These are phyloP conservation scores for Trichosanthes truncata DNA, from an alignment of 306 rosid species.

Conservation along the genomic window DNA sequence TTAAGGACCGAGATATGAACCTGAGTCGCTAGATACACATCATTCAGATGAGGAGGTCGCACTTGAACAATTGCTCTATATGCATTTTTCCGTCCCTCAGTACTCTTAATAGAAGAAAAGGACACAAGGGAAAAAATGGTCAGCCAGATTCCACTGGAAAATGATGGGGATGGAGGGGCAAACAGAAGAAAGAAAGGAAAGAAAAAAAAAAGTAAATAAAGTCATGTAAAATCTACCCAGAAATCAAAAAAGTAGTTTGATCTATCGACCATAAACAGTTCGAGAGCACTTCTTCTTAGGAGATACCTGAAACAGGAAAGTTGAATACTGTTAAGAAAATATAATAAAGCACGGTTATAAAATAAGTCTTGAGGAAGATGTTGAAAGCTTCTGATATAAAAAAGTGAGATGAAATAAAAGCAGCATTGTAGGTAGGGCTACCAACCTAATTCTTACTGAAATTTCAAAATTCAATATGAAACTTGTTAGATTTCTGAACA, in stretches of 20 bases:
- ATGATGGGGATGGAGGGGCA: neutral
- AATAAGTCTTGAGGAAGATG: neutral
- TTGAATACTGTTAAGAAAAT: neutral
- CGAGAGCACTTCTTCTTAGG: conserved; percentile 92
- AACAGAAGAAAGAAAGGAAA: neutral
- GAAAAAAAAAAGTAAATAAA: neutral
- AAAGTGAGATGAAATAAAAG: neutral
- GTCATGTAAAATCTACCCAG: conserved; percentile 40
- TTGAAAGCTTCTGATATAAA: neutral
- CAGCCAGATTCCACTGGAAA: conserved; percentile 1
- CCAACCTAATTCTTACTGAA: neutral
- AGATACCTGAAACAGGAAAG: conserved; percentile 52
- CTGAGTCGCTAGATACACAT: conserved; percentile 91
- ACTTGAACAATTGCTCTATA: conserved; percentile 92
- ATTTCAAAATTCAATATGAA: neutral
- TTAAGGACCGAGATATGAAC: conserved; percentile 21
- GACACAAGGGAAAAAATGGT: neutral
- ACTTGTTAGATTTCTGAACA: neutral
- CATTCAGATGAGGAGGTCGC: conserved; percentile 77
- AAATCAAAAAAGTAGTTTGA: conserved; percentile 95
- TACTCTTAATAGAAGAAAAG: conserved; percentile 42
- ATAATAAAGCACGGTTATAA: neutral
- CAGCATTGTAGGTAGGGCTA: neutral
- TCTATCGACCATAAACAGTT: conserved; percentile 88
- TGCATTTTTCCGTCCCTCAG: conserved; percentile 77